Conservation (phyloP, 2,329 filamentous ascomycete species). For the Alternaria gaisen region DNA sequence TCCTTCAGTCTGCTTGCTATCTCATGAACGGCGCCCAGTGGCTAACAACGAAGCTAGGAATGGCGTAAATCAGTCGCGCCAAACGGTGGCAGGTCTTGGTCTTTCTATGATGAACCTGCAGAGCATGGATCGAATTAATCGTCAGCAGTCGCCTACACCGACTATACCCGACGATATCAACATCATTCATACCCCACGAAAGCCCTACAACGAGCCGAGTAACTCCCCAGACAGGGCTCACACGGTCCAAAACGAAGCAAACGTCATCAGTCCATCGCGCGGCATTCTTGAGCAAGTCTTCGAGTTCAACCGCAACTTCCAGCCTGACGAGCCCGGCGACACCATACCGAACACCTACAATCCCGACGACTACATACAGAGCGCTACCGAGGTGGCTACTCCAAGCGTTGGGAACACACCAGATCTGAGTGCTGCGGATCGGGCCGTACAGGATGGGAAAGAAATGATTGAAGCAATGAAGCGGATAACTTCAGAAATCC, state of each 20-base stretch:
- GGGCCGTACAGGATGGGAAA: constrained; percentile 49
- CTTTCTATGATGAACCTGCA: constrained; percentile 45
- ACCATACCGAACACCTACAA: constrained; percentile 50
- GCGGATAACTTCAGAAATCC: constrained; percentile 34
- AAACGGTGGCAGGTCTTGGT: constrained; percentile 41
- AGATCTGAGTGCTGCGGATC: constrained; percentile 46
- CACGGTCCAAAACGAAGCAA: constrained; percentile 26
- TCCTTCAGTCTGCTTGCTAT: constrained; percentile 50
- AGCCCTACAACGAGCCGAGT: constrained; percentile 28
- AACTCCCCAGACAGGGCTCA: constrained; percentile 29
- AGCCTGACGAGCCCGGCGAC: constrained; percentile 44
- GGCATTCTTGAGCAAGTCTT: constrained; percentile 37
- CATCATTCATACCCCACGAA: constrained; percentile 20
- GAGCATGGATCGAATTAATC: constrained; percentile 31
- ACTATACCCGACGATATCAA: constrained; percentile 42
- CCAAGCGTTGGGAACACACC: constrained; percentile 57
- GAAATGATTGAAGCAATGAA: constrained; percentile 43
- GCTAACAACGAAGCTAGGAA: constrained; percentile 33
- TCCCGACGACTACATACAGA: constrained; percentile 54
- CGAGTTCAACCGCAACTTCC: constrained; percentile 44
- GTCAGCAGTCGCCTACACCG: constrained; percentile 41
- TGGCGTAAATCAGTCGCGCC: constrained; percentile 32
- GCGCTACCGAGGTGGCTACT: constrained; percentile 59
- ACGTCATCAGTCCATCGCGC: constrained; percentile 25
- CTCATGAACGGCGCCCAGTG: constrained; percentile 43